phyloP scores from a whole-genome alignment of 352 stramenopile genomes.

The Globisporangium parvum region DNA sequence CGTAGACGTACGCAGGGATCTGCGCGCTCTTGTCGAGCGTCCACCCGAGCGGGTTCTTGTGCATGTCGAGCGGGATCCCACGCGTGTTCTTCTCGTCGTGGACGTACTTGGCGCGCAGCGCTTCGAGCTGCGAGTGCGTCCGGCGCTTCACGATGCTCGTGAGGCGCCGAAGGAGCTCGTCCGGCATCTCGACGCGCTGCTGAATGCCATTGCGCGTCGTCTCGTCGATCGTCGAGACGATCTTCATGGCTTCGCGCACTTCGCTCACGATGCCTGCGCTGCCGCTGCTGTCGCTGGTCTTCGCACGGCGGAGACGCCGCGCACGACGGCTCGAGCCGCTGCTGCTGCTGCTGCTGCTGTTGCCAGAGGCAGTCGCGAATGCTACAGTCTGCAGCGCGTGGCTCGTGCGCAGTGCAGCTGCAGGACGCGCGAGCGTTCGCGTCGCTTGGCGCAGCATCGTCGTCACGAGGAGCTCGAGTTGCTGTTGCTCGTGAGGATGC shows the following conservation, averaged over 20 bases:
- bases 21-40: constrained; percentile 61
- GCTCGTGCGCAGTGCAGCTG: background rate
- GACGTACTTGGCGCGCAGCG: constrained; percentile 49
- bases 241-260: constrained; percentile 27
- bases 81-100: constrained; percentile 41
- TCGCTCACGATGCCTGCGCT: constrained; percentile 19
- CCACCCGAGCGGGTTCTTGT: constrained; percentile 74
- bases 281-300: constrained; percentile 12
- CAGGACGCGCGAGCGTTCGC: constrained; percentile 4
- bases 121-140: constrained; percentile 76
- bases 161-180: constrained; percentile 49
- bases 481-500: background rate
- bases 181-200: constrained; percentile 70
- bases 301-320: constrained; percentile 33
- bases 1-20: constrained; percentile 63
- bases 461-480: no score
- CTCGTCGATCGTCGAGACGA: constrained; percentile 57
- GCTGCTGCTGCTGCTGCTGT: background rate
- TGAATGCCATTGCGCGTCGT: constrained; percentile 59
- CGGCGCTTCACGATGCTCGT: constrained; percentile 53
- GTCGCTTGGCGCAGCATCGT: constrained; percentile 1
- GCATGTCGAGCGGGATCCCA: constrained; percentile 64
- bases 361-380: constrained; percentile 1
- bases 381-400: constrained; percentile 6
- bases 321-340: constrained; percentile 29